Evolutionary conservation across 177 flowering plant species (phyloP).

Genomic region (Telopea speciosissima): DNA sequence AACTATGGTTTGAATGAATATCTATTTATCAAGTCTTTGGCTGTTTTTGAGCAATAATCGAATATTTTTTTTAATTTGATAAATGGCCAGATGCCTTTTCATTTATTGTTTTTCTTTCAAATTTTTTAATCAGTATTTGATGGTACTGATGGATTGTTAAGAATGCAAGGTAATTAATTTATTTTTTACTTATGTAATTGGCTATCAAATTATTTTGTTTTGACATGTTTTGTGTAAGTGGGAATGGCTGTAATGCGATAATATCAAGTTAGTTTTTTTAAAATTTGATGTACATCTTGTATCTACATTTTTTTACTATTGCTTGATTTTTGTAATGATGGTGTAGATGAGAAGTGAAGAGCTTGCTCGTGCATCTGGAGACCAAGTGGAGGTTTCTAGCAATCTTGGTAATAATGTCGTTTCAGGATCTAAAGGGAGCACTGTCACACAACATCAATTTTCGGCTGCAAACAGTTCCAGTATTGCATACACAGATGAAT

Average conservation of each 20-base stretch:
- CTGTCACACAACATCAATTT: conserved; percentile 22
- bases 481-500: conserved; percentile 51
- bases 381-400: conserved; percentile 40
- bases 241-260: background rate
- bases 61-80: too few species aligned
- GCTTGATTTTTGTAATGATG: conserved; percentile 9
- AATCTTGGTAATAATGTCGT: conserved; percentile 36
- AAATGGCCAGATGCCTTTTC: background rate
- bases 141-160: background rate
- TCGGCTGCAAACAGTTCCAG: conserved; percentile 30
- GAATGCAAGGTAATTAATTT: background rate
- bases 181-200: background rate
- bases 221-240: background rate
- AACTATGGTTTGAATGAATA: too few species aligned
- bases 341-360: conserved; percentile 58
- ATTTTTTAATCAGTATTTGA: too few species aligned
- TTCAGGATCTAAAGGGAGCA: conserved; percentile 46
- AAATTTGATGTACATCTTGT: background rate
- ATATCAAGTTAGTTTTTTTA: too few species aligned
- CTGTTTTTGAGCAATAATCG: background rate
- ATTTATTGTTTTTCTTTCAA: background rate
- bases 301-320: background rate
- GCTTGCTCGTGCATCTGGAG: conserved; percentile 59
- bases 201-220: background rate
- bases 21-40: background rate